Evolutionary conservation across 257 asterid genomes (phyloP).

Genomic region (Leptodermis oblonga): DNA sequence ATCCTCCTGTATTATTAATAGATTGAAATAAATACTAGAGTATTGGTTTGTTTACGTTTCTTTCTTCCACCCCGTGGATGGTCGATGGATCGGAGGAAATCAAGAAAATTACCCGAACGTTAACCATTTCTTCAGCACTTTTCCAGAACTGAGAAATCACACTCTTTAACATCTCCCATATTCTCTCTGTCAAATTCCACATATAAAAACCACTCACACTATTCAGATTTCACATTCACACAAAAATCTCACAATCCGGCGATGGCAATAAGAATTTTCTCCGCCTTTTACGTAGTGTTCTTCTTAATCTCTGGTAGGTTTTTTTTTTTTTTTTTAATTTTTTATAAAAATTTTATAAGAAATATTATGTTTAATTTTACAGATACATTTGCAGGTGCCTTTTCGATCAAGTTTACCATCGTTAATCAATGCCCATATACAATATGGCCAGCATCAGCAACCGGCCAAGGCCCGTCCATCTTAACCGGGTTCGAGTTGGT

Average conservation of each 20-base stretch:
- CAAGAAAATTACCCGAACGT: too few species aligned
- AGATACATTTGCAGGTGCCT: constrained; percentile 24
- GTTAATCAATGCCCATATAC: constrained; percentile 35
- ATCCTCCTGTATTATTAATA: too few species aligned
- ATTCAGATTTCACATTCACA: neutral
- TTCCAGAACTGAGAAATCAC: too few species aligned
- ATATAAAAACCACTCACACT: neutral
- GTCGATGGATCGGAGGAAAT: too few species aligned
- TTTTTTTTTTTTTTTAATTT: neutral
- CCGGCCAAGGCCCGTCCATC: constrained; percentile 25
- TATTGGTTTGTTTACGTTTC: too few species aligned
- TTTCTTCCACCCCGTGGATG: too few species aligned
- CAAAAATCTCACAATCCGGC: neutral
- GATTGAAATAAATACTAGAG: too few species aligned
- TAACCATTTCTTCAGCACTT: too few species aligned
- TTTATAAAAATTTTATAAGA: neutral
- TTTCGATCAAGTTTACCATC: constrained; percentile 35
- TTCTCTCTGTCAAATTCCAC: neutral
- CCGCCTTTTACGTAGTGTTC: neutral
- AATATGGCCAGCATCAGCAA: constrained; percentile 54
- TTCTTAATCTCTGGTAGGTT: neutral
- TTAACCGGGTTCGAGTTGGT: constrained; percentile 39
- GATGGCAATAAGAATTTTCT: neutral
- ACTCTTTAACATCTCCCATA: neutral
- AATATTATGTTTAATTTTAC: neutral